phyloP scores from a whole-genome alignment of 2,329 filamentous ascomycete species.

The Fusarium stilboides region DNA sequence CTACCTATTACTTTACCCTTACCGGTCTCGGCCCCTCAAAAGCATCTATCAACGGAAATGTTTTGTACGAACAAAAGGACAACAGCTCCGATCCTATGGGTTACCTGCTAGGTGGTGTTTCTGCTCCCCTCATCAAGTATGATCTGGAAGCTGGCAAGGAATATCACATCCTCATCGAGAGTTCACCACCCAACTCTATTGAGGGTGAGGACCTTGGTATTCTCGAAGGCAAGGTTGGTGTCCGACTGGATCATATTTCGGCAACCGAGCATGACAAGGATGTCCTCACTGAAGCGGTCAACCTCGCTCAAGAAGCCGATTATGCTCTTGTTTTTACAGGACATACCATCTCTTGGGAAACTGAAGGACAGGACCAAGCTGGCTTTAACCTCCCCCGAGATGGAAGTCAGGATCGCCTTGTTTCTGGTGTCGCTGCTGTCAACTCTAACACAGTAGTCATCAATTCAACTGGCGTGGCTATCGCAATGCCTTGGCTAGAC shows the following conservation, averaged over 20 bases:
- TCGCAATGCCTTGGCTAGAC: slow-evolving; percentile 71
- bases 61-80: slow-evolving; percentile 52
- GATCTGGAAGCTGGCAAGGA: too few species aligned
- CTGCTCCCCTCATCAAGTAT: slow-evolving; percentile 36
- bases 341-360: slow-evolving; percentile 66
- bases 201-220: slow-evolving; percentile 51
- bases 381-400: slow-evolving; percentile 79
- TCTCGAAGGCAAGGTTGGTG: slow-evolving; percentile 52
- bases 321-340: slow-evolving; percentile 71
- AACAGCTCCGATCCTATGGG: slow-evolving; percentile 55
- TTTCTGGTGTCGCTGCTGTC: slow-evolving; percentile 67
- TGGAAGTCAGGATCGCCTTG: slow-evolving; percentile 72
- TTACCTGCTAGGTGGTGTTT: slow-evolving; percentile 53
- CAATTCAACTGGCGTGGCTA: slow-evolving; percentile 75
- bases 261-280: slow-evolving; percentile 55
- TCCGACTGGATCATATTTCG: slow-evolving; percentile 53
- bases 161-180: slow-evolving; percentile 35
- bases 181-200: slow-evolving; percentile 48
- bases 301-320: slow-evolving; percentile 70
- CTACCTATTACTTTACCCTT: slow-evolving; percentile 53
- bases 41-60: slow-evolving; percentile 52
- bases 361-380: slow-evolving; percentile 77
- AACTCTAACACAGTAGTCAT: slow-evolving; percentile 74
- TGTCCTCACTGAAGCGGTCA: slow-evolving; percentile 65
- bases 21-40: slow-evolving; percentile 52